Base-by-base conservation (phyloP, 78 protist species). In the Dictyostelium purpureum region DNA sequence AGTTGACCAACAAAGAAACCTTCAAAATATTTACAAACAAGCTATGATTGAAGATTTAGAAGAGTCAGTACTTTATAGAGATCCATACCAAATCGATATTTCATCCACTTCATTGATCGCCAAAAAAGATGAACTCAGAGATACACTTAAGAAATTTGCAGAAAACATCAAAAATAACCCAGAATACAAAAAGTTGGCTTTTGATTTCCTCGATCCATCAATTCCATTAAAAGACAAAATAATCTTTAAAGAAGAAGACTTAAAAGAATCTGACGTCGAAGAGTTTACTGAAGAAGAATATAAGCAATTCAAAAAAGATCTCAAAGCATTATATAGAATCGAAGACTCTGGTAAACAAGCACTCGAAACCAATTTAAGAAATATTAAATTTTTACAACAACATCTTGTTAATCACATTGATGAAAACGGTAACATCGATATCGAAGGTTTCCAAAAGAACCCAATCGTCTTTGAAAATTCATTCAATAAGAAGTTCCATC, bases 191-290 rank as follows among this genome's bases (percentile, higher is more conserved):
- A 12, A 4, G 2, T 26, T 63, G 24, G 71, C 33, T 31, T 18
- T 31, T 21, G 14, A 63, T 63, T 63, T 63, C 43, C 43, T 63
- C 5, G 71, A 63, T 63, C 43, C 26, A 33, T 16, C 38, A 28
- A 33, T 63, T 33, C 71, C 71, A 63, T 63, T 63, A 63, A 63
- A 63, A 33, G 71, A 63, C 33, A 63, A 63, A 33, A 33, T 63
- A 33, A 63, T 63, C 16, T 63, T 63, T 31, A 63, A 35, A 47
- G 7, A 10, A 47, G 3, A 10, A 47, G 12, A 10, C 7, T 14
- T 0, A 47, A 3, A 10, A 47, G 52, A 47, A 0, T 47, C 52
- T n/a, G n/a, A n/a, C n/a, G n/a, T n/a, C n/a, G 54, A 49, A 49
- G 54, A 49, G 54, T 49, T 49, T 49, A 11, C 54, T 14, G 11